These are phyloP conservation scores for Ogataea methanolica DNA, from an alignment of 805 yeast genomes.

Conservation along the genomic window DNA sequence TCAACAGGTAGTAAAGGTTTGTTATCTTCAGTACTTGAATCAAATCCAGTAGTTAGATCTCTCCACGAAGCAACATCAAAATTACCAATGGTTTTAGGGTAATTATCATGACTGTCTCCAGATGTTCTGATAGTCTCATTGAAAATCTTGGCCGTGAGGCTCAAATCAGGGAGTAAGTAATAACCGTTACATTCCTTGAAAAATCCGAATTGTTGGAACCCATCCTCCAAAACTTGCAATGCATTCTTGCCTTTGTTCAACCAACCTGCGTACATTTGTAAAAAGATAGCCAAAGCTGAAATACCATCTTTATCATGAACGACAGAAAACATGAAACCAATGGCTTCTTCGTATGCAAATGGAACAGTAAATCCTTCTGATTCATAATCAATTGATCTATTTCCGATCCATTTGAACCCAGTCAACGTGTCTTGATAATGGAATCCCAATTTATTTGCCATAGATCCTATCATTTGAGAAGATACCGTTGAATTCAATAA, in stretches of 20 bases:
- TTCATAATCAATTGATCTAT: slow-evolving; percentile 72
- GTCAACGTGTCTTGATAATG: slow-evolving; percentile 79
- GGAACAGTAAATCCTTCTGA: slow-evolving; percentile 64
- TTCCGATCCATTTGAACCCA: slow-evolving; percentile 98
- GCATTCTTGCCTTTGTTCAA: slow-evolving; percentile 34
- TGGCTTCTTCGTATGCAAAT: slow-evolving; percentile 93
- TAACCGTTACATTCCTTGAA: slow-evolving; percentile 86
- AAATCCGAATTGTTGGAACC: slow-evolving; percentile 67
- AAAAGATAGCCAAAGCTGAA: slow-evolving; percentile 69
- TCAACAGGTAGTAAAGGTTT: slow-evolving; percentile 69
- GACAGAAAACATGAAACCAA: slow-evolving; percentile 84
- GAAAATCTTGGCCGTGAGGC: slow-evolving; percentile 52
- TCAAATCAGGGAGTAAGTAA: slow-evolving; percentile 57
- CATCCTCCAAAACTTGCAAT: slow-evolving; percentile 47
- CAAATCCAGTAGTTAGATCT: slow-evolving; percentile 80
- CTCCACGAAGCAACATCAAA: slow-evolving; percentile 65
- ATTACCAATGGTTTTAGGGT: slow-evolving; percentile 52
- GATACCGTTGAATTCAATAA: slow-evolving; percentile 89
- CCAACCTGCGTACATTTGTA: slow-evolving; percentile 64
- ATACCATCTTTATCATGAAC: slow-evolving; percentile 94
- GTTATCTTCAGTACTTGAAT: slow-evolving; percentile 56
- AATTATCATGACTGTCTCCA: slow-evolving; percentile 11
- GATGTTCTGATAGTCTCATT: slow-evolving; percentile 33
- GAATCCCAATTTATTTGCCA: slow-evolving; percentile 62
- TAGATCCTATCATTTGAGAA: slow-evolving; percentile 67